Evolutionary conservation across 78 protist genomes (phyloP), one percentile per base, ranked within the genome.

Genomic region (Creolimax fragrantissima): DNA sequence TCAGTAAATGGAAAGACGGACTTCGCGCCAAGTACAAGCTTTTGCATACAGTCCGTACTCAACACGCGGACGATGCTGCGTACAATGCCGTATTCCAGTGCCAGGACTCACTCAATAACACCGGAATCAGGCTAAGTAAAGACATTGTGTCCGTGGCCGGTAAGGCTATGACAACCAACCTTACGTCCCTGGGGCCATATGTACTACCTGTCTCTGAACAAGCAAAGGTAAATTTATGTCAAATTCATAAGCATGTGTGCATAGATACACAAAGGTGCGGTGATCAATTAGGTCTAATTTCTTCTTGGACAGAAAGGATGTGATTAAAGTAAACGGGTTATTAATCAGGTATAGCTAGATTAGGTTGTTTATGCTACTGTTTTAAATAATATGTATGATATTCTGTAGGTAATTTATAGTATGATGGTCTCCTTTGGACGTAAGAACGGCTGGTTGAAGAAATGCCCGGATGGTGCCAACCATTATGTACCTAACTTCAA

Each of bases 141-240:
- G 93, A 94, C 41, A 41, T 96, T 3, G 44, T 95, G 91, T 35
- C 35, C 5, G 94, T 92, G 36, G 96, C 93, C 32, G 96, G 95
- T 83, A 85, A 89, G 7, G 94, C 96, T 3, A 37, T 96, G 36
- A 89, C 92, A 89, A 41, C 89, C 74, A 95, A 96, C 94, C 90
- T 96, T 35, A 95, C 95, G 3, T 6, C 86, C 7, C 86, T 83
- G 42, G 86, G 86, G 41, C 96, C 96, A 35, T 92, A 89, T 86
- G 92, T 95, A 0, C 93, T 96, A 32, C 98, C 98, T 84, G 39
- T 92, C 90, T 17, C 81, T 44, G 97, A 95, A 92, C 95, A 95
- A 92, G 36, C 89, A 36, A 92, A 41, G 66, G 96, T n/a, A n/a
- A n/a, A n/a, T n/a, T n/a, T n/a, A n/a, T n/a, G n/a, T n/a, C n/a